Conservation (phyloP, 2,329 filamentous ascomycete species). For the Colletotrichum orbiculare region DNA sequence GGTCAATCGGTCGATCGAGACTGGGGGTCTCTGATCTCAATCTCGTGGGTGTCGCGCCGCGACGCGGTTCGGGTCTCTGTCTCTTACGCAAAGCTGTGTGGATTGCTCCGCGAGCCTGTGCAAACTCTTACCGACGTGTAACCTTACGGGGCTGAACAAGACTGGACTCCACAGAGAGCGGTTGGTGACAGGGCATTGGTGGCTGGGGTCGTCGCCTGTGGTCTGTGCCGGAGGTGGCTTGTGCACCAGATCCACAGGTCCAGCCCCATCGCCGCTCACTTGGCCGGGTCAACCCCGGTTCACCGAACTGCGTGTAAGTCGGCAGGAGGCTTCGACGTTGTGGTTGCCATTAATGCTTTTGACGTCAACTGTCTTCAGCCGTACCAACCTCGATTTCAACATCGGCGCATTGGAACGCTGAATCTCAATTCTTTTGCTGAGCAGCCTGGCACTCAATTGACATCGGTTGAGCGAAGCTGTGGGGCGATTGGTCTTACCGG, state of each 20-base stretch:
- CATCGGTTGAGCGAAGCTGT: too few relatives aligned
- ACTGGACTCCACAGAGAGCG: slow-evolving; percentile 25
- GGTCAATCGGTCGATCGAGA: slow-evolving; percentile 28
- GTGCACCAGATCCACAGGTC: not conserved
- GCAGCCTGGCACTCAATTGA: too few relatives aligned
- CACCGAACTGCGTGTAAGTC: slow-evolving; percentile 25
- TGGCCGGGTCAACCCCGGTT: slow-evolving; percentile 26
- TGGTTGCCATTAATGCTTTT: too few relatives aligned
- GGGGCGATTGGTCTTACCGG: too few relatives aligned
- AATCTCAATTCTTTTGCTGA: too few relatives aligned
- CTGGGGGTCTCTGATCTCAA: slow-evolving; percentile 16
- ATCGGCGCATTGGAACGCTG: too few relatives aligned
- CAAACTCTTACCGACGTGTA: slow-evolving; percentile 35
- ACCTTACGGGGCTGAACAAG: slow-evolving; percentile 18
- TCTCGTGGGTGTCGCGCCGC: slow-evolving; percentile 39
- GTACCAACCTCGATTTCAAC: too few relatives aligned
- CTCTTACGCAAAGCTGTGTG: slow-evolving; percentile 36
- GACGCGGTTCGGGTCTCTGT: slow-evolving; percentile 29
- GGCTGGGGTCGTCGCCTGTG: slow-evolving; percentile 8
- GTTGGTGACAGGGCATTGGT: slow-evolving; percentile 22
- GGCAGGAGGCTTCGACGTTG: slow-evolving; percentile 6
- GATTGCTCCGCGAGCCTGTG: slow-evolving; percentile 38
- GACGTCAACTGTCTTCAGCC: not conserved
- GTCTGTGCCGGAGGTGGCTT: slow-evolving; percentile 20
- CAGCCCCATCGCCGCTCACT: slow-evolving; percentile 11